phyloP scores from a whole-genome alignment of 1,284 basidiomycete species.

The Papiliotrema flavescens region DNA sequence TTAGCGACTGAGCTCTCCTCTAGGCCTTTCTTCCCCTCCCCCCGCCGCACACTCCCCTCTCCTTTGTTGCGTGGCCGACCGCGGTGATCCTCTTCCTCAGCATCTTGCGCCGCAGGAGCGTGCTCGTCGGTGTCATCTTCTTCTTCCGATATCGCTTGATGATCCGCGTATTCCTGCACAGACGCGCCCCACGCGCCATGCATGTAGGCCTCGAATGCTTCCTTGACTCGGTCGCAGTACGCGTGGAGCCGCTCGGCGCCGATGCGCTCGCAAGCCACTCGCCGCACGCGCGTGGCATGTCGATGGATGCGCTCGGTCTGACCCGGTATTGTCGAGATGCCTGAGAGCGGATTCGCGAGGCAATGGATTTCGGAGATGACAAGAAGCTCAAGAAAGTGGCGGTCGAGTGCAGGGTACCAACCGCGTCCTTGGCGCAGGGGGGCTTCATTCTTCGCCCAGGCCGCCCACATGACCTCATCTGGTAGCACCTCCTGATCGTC shows the following conservation, averaged over 20 bases:
- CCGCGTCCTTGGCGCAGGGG: conserved; percentile 40
- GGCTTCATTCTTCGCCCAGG: conserved; percentile 43
- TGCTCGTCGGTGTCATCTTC: background rate
- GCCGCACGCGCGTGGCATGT: conserved; percentile 37
- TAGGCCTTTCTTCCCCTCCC: background rate
- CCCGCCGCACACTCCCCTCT: conserved; percentile 2
- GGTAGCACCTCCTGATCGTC: conserved; percentile 36
- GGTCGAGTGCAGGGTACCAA: conserved; percentile 42
- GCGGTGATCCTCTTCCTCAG: background rate
- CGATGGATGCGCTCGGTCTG: conserved; percentile 34
- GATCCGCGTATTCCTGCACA: background rate
- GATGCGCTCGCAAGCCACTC: conserved; percentile 43
- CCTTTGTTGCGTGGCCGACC: background rate
- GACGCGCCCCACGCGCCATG: conserved; percentile 17
- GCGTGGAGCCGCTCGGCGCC: conserved; percentile 43
- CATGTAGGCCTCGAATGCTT: conserved; percentile 45
- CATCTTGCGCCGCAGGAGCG: background rate
- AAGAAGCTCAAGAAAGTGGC: conserved; percentile 44
- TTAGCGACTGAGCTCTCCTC: background rate
- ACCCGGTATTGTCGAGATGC: conserved; percentile 6
- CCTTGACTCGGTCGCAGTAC: conserved; percentile 42
- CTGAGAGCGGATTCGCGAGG: conserved; percentile 32
- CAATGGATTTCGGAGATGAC: conserved; percentile 43
- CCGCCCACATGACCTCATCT: conserved; percentile 40
- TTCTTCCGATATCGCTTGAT: conserved; percentile 3